phyloP scores from a whole-genome alignment of 768 basidiomycete genomes.

The Chalciporus chontae region DNA sequence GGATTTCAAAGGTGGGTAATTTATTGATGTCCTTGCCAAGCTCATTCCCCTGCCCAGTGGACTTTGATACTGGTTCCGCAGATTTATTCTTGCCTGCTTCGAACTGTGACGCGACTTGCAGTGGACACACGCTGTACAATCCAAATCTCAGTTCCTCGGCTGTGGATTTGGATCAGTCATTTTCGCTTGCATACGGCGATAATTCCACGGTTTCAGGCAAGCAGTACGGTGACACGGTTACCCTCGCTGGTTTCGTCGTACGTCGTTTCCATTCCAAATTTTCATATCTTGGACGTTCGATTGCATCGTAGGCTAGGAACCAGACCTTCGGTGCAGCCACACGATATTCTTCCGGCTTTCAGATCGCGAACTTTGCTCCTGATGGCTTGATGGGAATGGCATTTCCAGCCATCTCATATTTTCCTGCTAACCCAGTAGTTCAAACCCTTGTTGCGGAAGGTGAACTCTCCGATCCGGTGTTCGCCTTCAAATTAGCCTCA shows the following conservation, averaged over 20 bases:
- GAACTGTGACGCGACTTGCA: slow-evolving; percentile 29
- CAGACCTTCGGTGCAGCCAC: slow-evolving; percentile 24
- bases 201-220: slow-evolving; percentile 38
- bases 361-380: slow-evolving; percentile 11
- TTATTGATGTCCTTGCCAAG: not conserved
- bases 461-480: slow-evolving; percentile 29
- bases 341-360: slow-evolving; percentile 15
- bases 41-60: slow-evolving; percentile 12
- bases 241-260: slow-evolving; percentile 31
- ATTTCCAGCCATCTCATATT: slow-evolving; percentile 37
- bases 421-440: slow-evolving; percentile 35
- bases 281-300: not conserved
- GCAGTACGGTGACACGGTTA: slow-evolving; percentile 39
- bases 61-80: slow-evolving; percentile 36
- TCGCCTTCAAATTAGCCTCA: slow-evolving; percentile 39
- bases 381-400: slow-evolving; percentile 43
- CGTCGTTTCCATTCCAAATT: not conserved
- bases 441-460: slow-evolving; percentile 42
- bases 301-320: slow-evolving; percentile 17
- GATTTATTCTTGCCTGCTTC: slow-evolving; percentile 32
- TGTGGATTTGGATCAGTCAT: slow-evolving; percentile 17
- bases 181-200: slow-evolving; percentile 42
- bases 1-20: slow-evolving; percentile 16
- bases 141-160: slow-evolving; percentile 32
- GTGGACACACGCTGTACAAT: slow-evolving; percentile 34